These are phyloP conservation scores for Acacia crassicarpa DNA, from an alignment of 306 rosid genomes.

Conservation along the genomic window DNA sequence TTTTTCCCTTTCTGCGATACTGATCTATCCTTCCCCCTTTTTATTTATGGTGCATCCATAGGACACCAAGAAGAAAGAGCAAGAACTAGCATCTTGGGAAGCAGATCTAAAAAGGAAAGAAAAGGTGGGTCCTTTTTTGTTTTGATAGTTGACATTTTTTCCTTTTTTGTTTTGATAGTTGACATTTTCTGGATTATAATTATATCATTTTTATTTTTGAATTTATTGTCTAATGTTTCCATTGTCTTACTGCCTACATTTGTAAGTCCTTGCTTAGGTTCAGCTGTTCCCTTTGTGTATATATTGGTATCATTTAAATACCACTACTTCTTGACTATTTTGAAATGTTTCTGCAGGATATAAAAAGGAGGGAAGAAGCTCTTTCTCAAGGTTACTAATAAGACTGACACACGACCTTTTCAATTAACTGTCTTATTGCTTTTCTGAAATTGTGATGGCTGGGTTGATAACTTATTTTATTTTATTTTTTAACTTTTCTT, in stretches of 20 bases:
- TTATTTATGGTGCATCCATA: constrained; percentile 33
- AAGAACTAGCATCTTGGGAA: constrained; percentile 91
- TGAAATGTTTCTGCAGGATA: constrained; percentile 57
- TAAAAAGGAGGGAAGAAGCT: constrained; percentile 86
- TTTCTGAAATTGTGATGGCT: background rate
- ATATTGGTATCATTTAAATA: constrained; percentile 14
- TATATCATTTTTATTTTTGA: constrained; percentile 7
- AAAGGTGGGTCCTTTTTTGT: constrained; percentile 46
- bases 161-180: constrained; percentile 15
- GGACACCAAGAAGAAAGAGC: constrained; percentile 78
- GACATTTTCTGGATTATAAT: background rate
- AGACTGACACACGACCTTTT: constrained; percentile 9
- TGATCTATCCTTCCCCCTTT: constrained; percentile 1
- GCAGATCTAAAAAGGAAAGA: constrained; percentile 86
- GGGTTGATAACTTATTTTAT: constrained; percentile 19
- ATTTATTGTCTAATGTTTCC: constrained; percentile 26
- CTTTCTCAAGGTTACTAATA: constrained; percentile 59
- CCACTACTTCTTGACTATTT: constrained; percentile 29
- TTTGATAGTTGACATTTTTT: background rate
- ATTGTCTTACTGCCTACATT: constrained; percentile 12
- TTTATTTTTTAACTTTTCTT: constrained; percentile 1
- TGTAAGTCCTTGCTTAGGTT: constrained; percentile 11
- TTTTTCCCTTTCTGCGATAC: constrained; percentile 11
- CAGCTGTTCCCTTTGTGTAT: background rate
- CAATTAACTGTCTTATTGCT: background rate